Conservation (phyloP, 306 rosid genomes). For the Astragalus membranaceus region DNA sequence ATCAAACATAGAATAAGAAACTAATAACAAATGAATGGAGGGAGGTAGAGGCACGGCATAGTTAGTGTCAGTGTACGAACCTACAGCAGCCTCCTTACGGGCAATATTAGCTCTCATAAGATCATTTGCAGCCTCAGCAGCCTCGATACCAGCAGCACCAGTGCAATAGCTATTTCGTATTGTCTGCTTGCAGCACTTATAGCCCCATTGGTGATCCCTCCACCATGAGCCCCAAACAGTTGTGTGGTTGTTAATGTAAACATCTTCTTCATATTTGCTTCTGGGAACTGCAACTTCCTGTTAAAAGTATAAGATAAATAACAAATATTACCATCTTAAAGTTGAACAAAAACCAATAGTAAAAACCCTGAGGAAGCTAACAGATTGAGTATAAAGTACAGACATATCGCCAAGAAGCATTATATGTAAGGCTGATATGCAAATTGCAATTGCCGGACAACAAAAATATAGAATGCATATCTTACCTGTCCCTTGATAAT, state of each 20-base stretch:
- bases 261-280: slow-evolving; percentile 51
- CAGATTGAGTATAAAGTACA: neutral
- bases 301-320: neutral
- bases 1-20: neutral
- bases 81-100: slow-evolving; percentile 54
- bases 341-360: neutral
- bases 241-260: slow-evolving; percentile 46
- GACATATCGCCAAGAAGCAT: neutral
- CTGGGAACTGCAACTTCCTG: slow-evolving; percentile 25
- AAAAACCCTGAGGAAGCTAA: neutral
- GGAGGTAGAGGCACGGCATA: neutral
- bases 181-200: slow-evolving; percentile 50
- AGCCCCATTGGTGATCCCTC: slow-evolving; percentile 82
- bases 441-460: neutral
- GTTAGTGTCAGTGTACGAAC: slow-evolving; percentile 16
- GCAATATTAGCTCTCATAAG: slow-evolving; percentile 78
- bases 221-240: slow-evolving; percentile 79
- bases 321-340: neutral
- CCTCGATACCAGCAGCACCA: slow-evolving; percentile 30
- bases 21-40: neutral
- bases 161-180: slow-evolving; percentile 26
- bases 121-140: slow-evolving; percentile 51
- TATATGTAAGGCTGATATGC: neutral
- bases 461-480: neutral
- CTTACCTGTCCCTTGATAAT: slow-evolving; percentile 45